Percentiles rank a stretch among this genome's conserved stretches.
phyloP scores from a whole-genome alignment of 805 yeast species.

The Yarrowia hollandica region DNA sequence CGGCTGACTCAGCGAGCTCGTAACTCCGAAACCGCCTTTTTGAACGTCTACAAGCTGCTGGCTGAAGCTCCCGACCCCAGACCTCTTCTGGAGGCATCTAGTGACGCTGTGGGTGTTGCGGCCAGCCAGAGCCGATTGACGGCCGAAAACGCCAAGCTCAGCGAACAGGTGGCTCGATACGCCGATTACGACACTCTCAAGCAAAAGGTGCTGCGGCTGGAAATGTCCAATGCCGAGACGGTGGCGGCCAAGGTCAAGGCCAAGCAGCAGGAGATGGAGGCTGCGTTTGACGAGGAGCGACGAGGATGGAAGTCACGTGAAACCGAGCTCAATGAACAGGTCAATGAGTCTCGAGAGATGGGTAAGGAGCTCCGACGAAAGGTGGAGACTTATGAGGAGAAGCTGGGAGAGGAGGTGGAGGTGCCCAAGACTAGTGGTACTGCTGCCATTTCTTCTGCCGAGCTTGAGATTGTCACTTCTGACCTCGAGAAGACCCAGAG shows the following conservation, averaged over 20 bases:
- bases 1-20: constrained; percentile 74
- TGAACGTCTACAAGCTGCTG: constrained; percentile 69
- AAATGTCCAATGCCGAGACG: constrained; percentile 59
- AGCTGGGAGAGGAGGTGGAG: constrained; percentile 37
- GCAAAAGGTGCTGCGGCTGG: constrained; percentile 58
- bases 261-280: constrained; percentile 70
- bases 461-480: constrained; percentile 65
- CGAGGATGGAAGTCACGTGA: constrained; percentile 65
- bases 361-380: constrained; percentile 65
- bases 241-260: constrained; percentile 58
- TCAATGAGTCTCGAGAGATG: constrained; percentile 53
- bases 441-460: constrained; percentile 36
- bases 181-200: constrained; percentile 82
- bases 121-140: constrained; percentile 55
- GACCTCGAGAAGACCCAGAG: constrained; percentile 73
- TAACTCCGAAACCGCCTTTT: constrained; percentile 67
- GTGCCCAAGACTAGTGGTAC: neutral
- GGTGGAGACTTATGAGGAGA: constrained; percentile 64
- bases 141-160: constrained; percentile 48
- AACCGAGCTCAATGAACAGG: constrained; percentile 51
- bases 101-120: constrained; percentile 59
- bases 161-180: constrained; percentile 57
- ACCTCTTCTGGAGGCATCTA: constrained; percentile 69
- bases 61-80: constrained; percentile 94
- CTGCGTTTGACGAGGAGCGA: constrained; percentile 71